Evolutionary conservation across 257 asterid genomes (phyloP).

Genomic region (Penstemon barbatus): DNA sequence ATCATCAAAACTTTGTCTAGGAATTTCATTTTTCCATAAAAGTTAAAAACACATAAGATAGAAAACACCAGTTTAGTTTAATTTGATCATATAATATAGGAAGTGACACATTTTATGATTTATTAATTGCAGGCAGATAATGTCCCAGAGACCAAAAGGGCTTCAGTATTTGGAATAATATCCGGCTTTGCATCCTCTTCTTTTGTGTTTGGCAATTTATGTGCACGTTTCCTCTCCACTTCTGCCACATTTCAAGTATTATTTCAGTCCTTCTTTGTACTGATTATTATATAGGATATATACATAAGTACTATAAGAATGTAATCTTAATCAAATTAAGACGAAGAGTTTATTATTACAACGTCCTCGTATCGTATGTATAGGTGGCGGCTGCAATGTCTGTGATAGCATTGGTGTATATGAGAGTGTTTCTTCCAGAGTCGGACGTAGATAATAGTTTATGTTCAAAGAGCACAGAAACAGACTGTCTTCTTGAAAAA

Average conservation of each 20-base stretch:
- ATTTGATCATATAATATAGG: too few species aligned
- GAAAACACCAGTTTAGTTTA: too few species aligned
- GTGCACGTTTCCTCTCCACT: constrained; percentile 77
- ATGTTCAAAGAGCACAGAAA: constrained; percentile 38
- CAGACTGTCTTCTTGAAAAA: constrained; percentile 61
- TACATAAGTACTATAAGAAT: neutral
- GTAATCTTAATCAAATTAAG: too few species aligned
- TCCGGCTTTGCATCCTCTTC: constrained; percentile 80
- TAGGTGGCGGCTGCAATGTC: constrained; percentile 85
- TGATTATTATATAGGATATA: neutral
- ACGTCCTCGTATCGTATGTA: neutral
- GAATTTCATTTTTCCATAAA: neutral
- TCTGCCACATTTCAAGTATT: constrained; percentile 73
- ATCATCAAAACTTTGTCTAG: too few species aligned
- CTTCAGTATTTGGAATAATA: constrained; percentile 69
- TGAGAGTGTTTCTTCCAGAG: constrained; percentile 77
- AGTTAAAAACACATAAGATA: too few species aligned
- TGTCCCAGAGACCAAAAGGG: constrained; percentile 71
- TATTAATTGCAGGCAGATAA: constrained; percentile 70
- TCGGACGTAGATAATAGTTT: constrained; percentile 31
- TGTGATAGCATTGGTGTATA: constrained; percentile 57
- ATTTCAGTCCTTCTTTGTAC: neutral
- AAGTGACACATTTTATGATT: neutral
- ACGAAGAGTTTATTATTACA: neutral
- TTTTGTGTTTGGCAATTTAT: constrained; percentile 76